Conservation (phyloP, 23 red algal genomes). For the Gracilaria gracilis region DNA sequence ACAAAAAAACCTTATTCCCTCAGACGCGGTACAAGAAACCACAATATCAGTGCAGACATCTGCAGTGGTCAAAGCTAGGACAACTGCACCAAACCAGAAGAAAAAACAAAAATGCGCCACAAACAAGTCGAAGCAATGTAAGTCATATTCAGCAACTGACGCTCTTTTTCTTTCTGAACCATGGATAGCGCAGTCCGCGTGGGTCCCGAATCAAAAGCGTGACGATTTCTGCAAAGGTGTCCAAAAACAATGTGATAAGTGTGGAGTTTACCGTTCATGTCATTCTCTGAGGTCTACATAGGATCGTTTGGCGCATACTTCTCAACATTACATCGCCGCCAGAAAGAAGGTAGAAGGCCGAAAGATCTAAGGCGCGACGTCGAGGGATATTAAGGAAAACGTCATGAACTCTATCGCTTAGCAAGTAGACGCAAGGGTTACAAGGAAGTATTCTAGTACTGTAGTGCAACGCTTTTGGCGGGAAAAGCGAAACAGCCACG, state of each 20-base stretch:
- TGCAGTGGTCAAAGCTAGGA: no score
- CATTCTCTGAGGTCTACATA: slow-evolving; percentile 11
- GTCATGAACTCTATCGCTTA: neutral
- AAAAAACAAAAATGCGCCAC: no score
- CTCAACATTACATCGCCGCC: slow-evolving; percentile 22
- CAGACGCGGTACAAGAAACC: no score
- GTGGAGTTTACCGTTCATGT: neutral
- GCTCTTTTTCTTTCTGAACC: neutral
- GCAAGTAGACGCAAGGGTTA: neutral
- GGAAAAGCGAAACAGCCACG: no score
- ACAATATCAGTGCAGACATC: no score
- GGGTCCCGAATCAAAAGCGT: neutral
- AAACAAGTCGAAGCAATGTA: neutral
- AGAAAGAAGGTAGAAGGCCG: neutral
- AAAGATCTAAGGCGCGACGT: neutral
- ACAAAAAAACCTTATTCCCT: no score
- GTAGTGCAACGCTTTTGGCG: no score
- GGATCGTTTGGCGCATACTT: neutral
- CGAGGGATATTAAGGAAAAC: neutral
- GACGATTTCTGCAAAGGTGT: neutral
- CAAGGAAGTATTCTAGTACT: slow-evolving; percentile 8
- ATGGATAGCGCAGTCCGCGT: slow-evolving; percentile 20
- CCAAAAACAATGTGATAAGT: neutral
- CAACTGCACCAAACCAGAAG: no score
- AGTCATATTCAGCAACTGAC: slow-evolving; percentile 16